Evolutionary conservation across 352 stramenopile genomes (phyloP), one percentile per base, ranked within the genome.

Genomic region (Globisporangium megalacanthum): DNA sequence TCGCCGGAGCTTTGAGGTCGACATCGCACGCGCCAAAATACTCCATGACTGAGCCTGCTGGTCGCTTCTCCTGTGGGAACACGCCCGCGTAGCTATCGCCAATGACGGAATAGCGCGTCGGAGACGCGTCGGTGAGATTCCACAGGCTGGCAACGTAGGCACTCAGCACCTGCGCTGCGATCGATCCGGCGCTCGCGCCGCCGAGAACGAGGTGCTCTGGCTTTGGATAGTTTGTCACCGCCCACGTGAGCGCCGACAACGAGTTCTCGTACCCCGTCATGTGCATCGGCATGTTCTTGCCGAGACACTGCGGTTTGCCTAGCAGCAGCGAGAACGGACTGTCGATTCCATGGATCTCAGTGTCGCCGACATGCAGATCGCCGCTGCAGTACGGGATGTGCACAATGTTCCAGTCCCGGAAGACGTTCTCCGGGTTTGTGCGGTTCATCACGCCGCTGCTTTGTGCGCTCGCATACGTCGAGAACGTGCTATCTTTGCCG

Each of bases 321-420:
- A 78, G 52, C n/a, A 75, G 14, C 5, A 29, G 17, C 6, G 53
- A 66, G 22, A 70, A 61, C 9, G 31, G 1, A 11, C 22, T n/a
- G 13, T 61, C 55, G 20, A 22, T 31, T 4, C 15, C 13, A 20
- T 57, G 14, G 25, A 11, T 33, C 41, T 42, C 53, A n/a, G 42
- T 29, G 60, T 70, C 69, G 52, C 72, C 72, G 6, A 75, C 29
- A 56, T 81, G 69, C 25, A 81, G 61, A 45, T 81, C 72, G n/a
- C 72, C 72, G 41, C 69, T 78, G 69, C 72, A 81, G 60, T 81
- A 81, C 19, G 69, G 69, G 15, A 77, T 56, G 66, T 77, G 67
- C 14, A 81, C 64, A 29, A 78, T 71, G 58, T 73, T 76, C 72
- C 72, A 81, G 66, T 77, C 69, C 49, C 65, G 67, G 48, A 78